Conservation (phyloP, 495 filamentous ascomycete genomes). For the Neurospora sp. region DNA sequence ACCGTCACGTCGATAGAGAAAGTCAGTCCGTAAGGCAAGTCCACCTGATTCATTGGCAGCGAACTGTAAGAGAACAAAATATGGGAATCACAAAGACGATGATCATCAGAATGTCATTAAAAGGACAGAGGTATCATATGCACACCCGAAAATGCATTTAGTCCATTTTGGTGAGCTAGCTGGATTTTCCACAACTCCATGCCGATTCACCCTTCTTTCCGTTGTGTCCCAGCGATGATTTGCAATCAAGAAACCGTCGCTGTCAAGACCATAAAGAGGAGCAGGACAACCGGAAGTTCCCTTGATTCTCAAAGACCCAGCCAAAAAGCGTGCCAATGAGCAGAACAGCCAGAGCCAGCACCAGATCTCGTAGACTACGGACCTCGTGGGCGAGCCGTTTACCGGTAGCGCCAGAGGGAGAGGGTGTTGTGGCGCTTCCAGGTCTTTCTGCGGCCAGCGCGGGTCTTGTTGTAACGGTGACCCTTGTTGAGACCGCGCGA, state of each 20-base stretch:
- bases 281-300: neutral
- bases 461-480: constrained; percentile 97
- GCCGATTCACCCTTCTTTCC: neutral
- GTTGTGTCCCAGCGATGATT: neutral
- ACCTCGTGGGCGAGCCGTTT: constrained; percentile 20
- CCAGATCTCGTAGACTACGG: constrained; percentile 3
- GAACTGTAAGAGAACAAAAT: neutral
- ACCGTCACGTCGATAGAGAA: neutral
- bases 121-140: neutral
- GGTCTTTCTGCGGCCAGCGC: constrained; percentile 89
- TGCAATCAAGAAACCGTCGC: neutral
- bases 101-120: neutral
- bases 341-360: constrained; percentile 18
- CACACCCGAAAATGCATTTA: neutral
- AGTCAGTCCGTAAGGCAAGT: neutral
- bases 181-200: neutral
- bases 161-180: neutral
- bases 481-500: constrained; percentile 98
- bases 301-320: neutral
- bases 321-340: neutral
- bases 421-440: constrained; percentile 99
- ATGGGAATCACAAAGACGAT: neutral
- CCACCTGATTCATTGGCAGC: neutral
- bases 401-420: constrained; percentile 80
- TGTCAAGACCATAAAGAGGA: neutral